Conservation (phyloP, 2,329 filamentous ascomycete species). For the Elsinoe ampelina region DNA sequence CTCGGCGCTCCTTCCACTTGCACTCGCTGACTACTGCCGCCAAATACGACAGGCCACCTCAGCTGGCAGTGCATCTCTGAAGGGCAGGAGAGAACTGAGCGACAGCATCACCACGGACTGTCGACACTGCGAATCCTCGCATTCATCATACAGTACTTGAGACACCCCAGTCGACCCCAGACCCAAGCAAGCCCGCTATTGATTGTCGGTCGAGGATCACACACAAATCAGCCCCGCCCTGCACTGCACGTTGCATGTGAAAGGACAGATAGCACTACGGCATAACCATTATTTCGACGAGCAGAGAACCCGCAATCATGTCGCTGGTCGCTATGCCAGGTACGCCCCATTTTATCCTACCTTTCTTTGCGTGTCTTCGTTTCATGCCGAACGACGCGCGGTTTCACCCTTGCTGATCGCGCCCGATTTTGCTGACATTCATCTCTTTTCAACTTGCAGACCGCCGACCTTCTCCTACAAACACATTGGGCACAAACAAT, state of each 20-base stretch:
- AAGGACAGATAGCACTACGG: background rate
- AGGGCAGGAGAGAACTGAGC: background rate
- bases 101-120: background rate
- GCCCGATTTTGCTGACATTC: slow-evolving; percentile 11
- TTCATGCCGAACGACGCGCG: slow-evolving; percentile 12
- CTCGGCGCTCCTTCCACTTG: background rate
- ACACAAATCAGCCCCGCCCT: slow-evolving; percentile 4
- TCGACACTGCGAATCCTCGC: background rate
- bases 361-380: background rate
- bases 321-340: slow-evolving; percentile 13
- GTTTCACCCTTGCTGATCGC: slow-evolving; percentile 15
- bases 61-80: background rate
- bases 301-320: slow-evolving; percentile 4
- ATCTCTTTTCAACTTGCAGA: slow-evolving; percentile 6
- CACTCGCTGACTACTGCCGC: background rate
- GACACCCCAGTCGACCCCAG: slow-evolving; percentile 2
- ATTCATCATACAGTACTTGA: background rate
- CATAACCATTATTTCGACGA: background rate
- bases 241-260: slow-evolving; percentile 1
- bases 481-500: slow-evolving; percentile 64
- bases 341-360: slow-evolving; percentile 1
- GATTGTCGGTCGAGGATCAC: background rate
- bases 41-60: background rate
- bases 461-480: slow-evolving; percentile 13
- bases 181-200: slow-evolving; percentile 3